Percentiles rank a stretch among this genome's conserved stretches.
phyloP scores from a whole-genome alignment of 192 early-diverging fungal genomes.

The Linnemannia elongata region DNA sequence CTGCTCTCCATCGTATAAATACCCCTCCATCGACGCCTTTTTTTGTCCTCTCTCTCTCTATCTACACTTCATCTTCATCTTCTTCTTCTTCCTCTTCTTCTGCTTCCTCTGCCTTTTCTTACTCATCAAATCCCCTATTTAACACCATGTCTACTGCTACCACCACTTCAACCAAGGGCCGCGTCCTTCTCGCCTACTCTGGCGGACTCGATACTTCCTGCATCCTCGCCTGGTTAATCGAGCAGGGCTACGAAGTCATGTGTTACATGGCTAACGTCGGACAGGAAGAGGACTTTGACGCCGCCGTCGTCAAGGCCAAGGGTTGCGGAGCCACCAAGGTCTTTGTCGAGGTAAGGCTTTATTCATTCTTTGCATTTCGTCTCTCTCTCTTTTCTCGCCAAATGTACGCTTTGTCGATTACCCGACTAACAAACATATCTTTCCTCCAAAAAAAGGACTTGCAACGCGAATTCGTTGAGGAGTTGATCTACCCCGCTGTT shows the following conservation, averaged over 20 bases:
- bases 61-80: background rate
- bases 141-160: conserved; percentile 43
- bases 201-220: conserved; percentile 99
- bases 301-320: conserved; percentile 92
- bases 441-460: conserved; percentile 74
- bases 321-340: conserved; percentile 94
- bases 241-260: conserved; percentile 97
- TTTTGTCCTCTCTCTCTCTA: background rate
- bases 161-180: conserved; percentile 79
- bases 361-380: background rate
- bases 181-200: conserved; percentile 95
- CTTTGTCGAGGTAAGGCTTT: conserved; percentile 86
- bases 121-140: background rate
- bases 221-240: conserved; percentile 98
- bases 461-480: conserved; percentile 93
- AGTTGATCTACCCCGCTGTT: conserved; percentile 92
- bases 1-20: background rate
- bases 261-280: conserved; percentile 99
- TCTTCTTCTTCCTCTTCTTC: background rate
- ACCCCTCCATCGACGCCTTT: background rate
- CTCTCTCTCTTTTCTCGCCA: no score
- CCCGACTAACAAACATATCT: background rate
- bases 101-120: background rate
- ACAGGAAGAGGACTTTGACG: conserved; percentile 99
- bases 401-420: background rate